Conservation (phyloP, 345 rosid species). For the Lepidium didymum region DNA sequence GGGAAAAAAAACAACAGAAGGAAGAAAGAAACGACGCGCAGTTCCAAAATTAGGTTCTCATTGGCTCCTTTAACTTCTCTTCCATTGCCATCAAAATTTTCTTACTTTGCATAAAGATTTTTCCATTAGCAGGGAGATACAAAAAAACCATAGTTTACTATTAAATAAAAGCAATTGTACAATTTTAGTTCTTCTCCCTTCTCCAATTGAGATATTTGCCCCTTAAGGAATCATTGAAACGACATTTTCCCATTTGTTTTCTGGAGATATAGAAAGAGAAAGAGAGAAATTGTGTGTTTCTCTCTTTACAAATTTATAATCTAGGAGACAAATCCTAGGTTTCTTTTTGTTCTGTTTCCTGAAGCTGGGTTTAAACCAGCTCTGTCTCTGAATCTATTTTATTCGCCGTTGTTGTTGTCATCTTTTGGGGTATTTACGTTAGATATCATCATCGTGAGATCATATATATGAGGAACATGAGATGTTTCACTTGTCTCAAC, state of each 20-base stretch:
- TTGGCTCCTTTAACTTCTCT: conserved; percentile 17
- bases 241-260: neutral
- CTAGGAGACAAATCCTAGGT: conserved; percentile 1
- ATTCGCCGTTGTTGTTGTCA: neutral
- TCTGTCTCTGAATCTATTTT: conserved; percentile 18
- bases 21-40: conserved; percentile 1
- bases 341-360: neutral
- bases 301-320: neutral
- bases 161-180: neutral
- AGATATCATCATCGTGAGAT: neutral
- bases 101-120: no score
- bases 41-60: conserved; percentile 18
- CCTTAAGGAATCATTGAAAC: neutral
- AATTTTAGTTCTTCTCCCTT: neutral
- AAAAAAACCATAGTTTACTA: neutral
- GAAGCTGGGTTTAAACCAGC: conserved; percentile 27
- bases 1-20: neutral
- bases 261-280: conserved; percentile 1
- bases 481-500: conserved; percentile 72
- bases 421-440: neutral
- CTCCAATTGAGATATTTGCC: neutral
- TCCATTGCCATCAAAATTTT: neutral
- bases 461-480: conserved; percentile 29
- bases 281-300: neutral
- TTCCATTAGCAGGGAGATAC: neutral